Percentiles rank a stretch among this genome's conserved stretches.
These are phyloP conservation scores for Camellia lanceoleosa DNA, from an alignment of 148 eudicot genomes.

Conservation along the genomic window DNA sequence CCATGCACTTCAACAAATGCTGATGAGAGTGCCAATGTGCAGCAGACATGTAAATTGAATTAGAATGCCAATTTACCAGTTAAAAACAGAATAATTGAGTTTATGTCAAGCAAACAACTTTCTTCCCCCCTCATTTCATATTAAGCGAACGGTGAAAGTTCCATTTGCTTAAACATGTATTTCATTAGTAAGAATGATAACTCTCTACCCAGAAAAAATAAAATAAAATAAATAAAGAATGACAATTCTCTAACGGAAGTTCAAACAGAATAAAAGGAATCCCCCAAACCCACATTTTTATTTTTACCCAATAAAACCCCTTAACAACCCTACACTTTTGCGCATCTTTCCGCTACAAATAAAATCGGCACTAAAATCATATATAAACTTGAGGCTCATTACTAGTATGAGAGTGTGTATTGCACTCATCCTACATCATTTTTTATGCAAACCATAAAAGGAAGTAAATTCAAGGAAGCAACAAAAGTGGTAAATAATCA, in stretches of 20 bases:
- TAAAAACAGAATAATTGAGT: background rate
- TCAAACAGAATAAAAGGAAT: constrained; percentile 5
- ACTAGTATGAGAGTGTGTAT: too few relatives aligned
- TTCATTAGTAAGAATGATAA: background rate
- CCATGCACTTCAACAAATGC: too few relatives aligned
- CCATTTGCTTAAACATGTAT: background rate
- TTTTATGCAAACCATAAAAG: too few relatives aligned
- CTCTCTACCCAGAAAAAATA: background rate
- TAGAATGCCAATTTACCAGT: background rate
- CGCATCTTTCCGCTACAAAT: too few relatives aligned
- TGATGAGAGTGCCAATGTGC: background rate
- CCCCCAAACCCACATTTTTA: too few relatives aligned
- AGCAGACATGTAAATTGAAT: background rate
- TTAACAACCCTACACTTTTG: too few relatives aligned
- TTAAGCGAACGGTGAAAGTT: background rate
- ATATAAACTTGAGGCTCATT: too few relatives aligned
- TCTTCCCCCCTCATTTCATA: background rate
- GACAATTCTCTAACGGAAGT: background rate
- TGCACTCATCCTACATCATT: too few relatives aligned
- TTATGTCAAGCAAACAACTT: background rate
- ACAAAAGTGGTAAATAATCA: too few relatives aligned
- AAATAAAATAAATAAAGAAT: background rate
- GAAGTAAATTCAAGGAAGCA: too few relatives aligned
- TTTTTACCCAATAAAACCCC: too few relatives aligned
- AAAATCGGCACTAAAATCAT: too few relatives aligned